A percentile compares a stretch with the other conserved stretches of the same genome.
Conservation (phyloP, 345 rosid genomes). For the Aquilaria sinensis region DNA sequence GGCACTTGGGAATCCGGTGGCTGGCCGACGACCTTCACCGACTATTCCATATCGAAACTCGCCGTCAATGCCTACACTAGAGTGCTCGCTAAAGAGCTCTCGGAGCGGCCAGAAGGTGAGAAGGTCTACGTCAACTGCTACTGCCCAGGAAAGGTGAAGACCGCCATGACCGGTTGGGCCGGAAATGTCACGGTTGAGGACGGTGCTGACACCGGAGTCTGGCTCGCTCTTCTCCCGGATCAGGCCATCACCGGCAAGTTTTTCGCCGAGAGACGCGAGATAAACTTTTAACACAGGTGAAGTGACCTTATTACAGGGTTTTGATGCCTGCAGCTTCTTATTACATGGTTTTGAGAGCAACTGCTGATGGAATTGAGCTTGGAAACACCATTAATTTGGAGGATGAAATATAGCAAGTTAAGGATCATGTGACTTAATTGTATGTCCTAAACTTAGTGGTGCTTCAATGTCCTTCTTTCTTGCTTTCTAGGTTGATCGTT, state of each 20-base stretch:
- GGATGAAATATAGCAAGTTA: too few relatives aligned
- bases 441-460: too few relatives aligned
- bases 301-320: too few relatives aligned
- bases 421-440: too few relatives aligned
- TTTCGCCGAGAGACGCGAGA: conserved; percentile 85
- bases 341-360: too few relatives aligned
- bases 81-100: conserved; percentile 47
- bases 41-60: conserved; percentile 77
- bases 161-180: conserved; percentile 87
- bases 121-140: conserved; percentile 71
- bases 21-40: conserved; percentile 76
- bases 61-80: conserved; percentile 79
- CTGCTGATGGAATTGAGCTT: too few relatives aligned
- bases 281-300: conserved; percentile 33
- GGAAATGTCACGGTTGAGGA: conserved; percentile 71
- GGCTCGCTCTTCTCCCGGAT: conserved; percentile 83
- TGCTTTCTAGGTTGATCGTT: too few relatives aligned
- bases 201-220: conserved; percentile 85
- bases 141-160: conserved; percentile 94
- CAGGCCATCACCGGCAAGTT: conserved; percentile 68
- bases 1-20: conserved; percentile 72
- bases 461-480: too few relatives aligned
- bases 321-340: too few relatives aligned
- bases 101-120: conserved; percentile 58
- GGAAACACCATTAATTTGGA: too few relatives aligned